phyloP scores from a whole-genome alignment of 106 monocot genomes.

The Iris macrosiphon region DNA sequence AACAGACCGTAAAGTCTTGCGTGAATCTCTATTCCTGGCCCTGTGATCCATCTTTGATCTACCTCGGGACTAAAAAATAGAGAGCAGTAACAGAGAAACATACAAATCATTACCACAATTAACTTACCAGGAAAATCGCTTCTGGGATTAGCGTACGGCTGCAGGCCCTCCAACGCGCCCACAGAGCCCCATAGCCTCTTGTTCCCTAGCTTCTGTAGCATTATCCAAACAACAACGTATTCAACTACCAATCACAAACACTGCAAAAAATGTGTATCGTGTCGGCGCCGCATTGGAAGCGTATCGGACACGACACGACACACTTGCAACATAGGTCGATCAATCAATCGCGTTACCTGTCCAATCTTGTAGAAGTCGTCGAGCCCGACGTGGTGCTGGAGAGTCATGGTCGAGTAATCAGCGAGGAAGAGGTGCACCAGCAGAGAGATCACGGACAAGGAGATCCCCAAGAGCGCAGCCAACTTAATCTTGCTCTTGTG shows the following conservation, averaged over 20 bases:
- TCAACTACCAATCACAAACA: background rate
- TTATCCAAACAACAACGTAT: conserved; percentile 1
- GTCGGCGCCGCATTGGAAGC: too few species aligned
- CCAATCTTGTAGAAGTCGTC: conserved; percentile 38
- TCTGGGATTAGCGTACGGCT: conserved; percentile 62
- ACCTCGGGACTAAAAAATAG: too few species aligned
- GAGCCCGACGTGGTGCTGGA: conserved; percentile 18
- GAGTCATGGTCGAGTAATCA: conserved; percentile 41
- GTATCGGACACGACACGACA: too few species aligned
- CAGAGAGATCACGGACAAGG: conserved; percentile 44
- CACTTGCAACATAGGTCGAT: background rate
- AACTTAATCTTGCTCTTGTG: conserved; percentile 62
- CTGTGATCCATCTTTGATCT: too few species aligned
- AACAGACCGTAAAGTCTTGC: too few species aligned
- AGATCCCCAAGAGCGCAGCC: conserved; percentile 35
- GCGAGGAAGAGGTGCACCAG: conserved; percentile 54
- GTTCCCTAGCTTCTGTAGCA: conserved; percentile 29
- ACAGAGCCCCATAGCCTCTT: conserved; percentile 65
- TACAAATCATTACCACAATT: background rate
- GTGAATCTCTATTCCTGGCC: too few species aligned
- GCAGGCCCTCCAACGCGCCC: conserved; percentile 44
- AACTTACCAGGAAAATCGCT: conserved; percentile 41
- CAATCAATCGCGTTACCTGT: conserved; percentile 11
- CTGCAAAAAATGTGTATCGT: too few species aligned
- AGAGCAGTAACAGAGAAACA: too few species aligned